Base-by-base conservation (phyloP, 202 grass and related monocot genomes). In the Sporobolus alterniflorus region DNA sequence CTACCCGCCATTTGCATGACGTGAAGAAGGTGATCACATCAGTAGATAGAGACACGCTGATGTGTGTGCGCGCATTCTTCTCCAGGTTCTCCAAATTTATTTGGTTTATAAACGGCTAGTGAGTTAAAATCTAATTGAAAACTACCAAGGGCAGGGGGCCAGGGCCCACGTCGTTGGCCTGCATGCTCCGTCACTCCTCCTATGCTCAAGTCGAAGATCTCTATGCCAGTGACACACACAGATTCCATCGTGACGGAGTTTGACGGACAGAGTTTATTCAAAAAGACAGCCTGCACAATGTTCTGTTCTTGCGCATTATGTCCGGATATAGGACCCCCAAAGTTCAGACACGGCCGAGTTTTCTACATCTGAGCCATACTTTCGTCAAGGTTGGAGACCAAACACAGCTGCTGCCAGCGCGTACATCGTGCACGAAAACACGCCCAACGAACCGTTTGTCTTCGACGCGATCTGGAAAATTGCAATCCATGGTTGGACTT, bases 241-340 rank as follows among this genome's bases (percentile, higher is more conserved):
- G n/a, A n/a, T n/a, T n/a, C n/a, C n/a, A n/a, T n/a, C n/a, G n/a
- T n/a, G n/a, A n/a, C n/a, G n/a, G n/a, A 54, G 20, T 22, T 54
- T 54, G 21, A 57, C n/a, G 9, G 12, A 57, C 11, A 15, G 29
- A 60, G 24, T 26, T 1, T 6, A 22, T 60, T 60, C 56, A 28
- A 29, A 28, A 60, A 60, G 12, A 18, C 26, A 6, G 25, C 29
- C 56, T 57, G 25, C 26, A 24, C 25, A 60, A 29, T 29, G 56
- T 55, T 82, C 72, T 71, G 72, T 64, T 70, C 52, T 71, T 71
- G 41, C 71, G 72, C 71, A 76, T 17, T 12, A 28, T 46, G 11
- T 36, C 75, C 7, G 17, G 33, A 44, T 46, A 46, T 32, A 14
- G 33, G 11, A 0, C 14, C 43, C 75, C 15, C 31, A 67, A 55